phyloP scores from a whole-genome alignment of 192 early-diverging fungal species.

The Oehlia diaphana region DNA sequence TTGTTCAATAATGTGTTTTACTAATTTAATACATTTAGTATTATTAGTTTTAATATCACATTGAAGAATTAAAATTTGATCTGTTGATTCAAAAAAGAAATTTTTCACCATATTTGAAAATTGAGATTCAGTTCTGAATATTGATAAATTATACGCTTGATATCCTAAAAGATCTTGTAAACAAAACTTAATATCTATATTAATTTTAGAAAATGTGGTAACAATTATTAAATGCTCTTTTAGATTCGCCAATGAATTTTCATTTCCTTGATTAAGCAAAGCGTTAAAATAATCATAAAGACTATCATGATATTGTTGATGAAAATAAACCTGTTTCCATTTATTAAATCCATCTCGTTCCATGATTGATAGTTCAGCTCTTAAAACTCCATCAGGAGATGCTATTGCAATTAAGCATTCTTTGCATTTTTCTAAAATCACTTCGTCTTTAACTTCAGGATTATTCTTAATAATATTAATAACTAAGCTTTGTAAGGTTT shows the following conservation, averaged over 20 bases:
- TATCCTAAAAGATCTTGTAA: background rate
- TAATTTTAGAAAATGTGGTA: slow-evolving; percentile 26
- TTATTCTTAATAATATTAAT: slow-evolving; percentile 12
- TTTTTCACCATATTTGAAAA: slow-evolving; percentile 5
- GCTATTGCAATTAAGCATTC: slow-evolving; percentile 17
- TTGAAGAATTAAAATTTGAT: slow-evolving; percentile 13
- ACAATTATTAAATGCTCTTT: background rate
- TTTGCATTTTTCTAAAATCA: slow-evolving; percentile 26
- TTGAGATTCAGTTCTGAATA: slow-evolving; percentile 10
- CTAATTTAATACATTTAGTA: slow-evolving; percentile 15
- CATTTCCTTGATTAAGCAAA: background rate
- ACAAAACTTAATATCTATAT: slow-evolving; percentile 1
- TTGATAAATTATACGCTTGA: slow-evolving; percentile 11
- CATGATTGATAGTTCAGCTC: background rate
- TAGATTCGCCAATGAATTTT: background rate
- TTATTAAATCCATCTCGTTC: background rate
- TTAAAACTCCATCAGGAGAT: slow-evolving; percentile 24
- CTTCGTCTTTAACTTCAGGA: background rate
- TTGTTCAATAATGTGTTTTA: slow-evolving; percentile 15
- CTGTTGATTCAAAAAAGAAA: slow-evolving; percentile 12
- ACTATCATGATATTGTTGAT: slow-evolving; percentile 9
- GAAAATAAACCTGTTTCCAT: slow-evolving; percentile 21
- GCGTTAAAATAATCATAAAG: background rate
- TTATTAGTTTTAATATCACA: slow-evolving; percentile 8
- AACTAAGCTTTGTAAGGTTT: slow-evolving; percentile 27